Conservation (phyloP, 495 filamentous ascomycete genomes). For the Aspergillus biplanus region DNA sequence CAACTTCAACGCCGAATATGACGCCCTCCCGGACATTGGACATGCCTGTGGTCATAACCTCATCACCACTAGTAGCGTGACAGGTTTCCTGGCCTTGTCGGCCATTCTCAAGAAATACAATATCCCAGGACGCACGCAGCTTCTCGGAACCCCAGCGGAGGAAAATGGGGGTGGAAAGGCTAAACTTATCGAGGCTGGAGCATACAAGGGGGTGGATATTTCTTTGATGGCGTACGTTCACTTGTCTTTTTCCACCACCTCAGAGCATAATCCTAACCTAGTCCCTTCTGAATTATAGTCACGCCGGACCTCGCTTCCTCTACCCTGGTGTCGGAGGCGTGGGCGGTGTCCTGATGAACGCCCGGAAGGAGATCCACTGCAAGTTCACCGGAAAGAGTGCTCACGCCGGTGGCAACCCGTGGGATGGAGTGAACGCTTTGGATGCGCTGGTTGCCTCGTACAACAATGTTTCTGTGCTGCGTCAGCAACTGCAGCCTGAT, state of each 20-base stretch:
- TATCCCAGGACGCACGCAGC: slow-evolving; percentile 58
- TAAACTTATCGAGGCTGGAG: slow-evolving; percentile 62
- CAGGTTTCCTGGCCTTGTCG: slow-evolving; percentile 61
- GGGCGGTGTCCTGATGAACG: slow-evolving; percentile 42
- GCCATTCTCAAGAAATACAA: slow-evolving; percentile 47
- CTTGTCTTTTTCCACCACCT: background rate
- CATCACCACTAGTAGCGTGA: slow-evolving; percentile 64
- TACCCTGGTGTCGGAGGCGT: slow-evolving; percentile 36
- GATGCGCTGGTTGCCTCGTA: slow-evolving; percentile 65
- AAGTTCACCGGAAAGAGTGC: slow-evolving; percentile 41
- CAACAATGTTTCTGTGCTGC: slow-evolving; percentile 61
- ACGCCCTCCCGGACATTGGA: slow-evolving; percentile 62
- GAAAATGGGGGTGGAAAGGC: slow-evolving; percentile 74
- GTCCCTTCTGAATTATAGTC: slow-evolving; percentile 24
- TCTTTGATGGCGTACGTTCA: slow-evolving; percentile 61
- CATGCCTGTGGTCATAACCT: slow-evolving; percentile 75
- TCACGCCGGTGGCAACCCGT: slow-evolving; percentile 66
- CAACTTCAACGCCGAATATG: slow-evolving; percentile 54
- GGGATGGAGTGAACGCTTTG: slow-evolving; percentile 66
- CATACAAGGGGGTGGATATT: slow-evolving; percentile 67
- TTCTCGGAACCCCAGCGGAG: slow-evolving; percentile 74
- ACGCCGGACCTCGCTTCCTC: slow-evolving; percentile 33
- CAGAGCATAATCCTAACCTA: background rate
- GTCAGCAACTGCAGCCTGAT: slow-evolving; percentile 65
- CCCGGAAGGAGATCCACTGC: slow-evolving; percentile 42